Evolutionary conservation across 2,329 filamentous ascomycete genomes (phyloP), one percentile per base, ranked within the genome.

Genomic region (Talaromyces rugulosus): DNA sequence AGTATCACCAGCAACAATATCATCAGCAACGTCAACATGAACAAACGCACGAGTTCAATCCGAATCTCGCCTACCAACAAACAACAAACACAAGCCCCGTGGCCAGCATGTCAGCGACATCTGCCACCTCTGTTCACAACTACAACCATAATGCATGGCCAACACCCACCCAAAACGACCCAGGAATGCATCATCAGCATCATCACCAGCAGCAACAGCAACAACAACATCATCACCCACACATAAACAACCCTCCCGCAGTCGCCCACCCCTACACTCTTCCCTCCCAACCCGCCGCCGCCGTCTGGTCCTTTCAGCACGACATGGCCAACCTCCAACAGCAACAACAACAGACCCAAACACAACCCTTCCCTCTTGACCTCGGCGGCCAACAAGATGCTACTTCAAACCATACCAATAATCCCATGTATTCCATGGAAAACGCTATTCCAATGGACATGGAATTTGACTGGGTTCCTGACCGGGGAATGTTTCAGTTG

Each of bases 381-480:
- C 30, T 16, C 28, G 30, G 50, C 28, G 27, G 23, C 11, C 44
- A 47, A 18, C 44, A 47, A 18, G 44, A 47, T 7, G 44, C 11
- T 27, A 27, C 44, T 23, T 23, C 23, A 12, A 47, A 12, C 4
- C n/a, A 47, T 4, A 9, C 31, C 28, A 31, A 16, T 3, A 51
- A 53, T 16, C 14, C 7, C 7, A 28, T 30, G 50, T 53, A 53
- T 23, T 8, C 12, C 23, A 42, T 30, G 36, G 53, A 31, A 33
- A 51, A 50, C 30, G 33, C 42, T 16, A 59, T 53, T n/a, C 50
- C 61, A 14, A 58, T 63, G 56, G 62, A 65, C 16, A 61, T 65
- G 50, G 63, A 65, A 47, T 63, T 51, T 31, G 63, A 63, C 44
- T 65, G 63, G 63, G 58, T 65, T 51, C 63, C 63, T 16, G 62